Evolutionary conservation across 306 rosid genomes (phyloP).

Genomic region (Medicago truncatula): MtrunA17r5.0-ANR NC_053045.1:34167501-34168000

Average conservation of each 20-base stretch:
- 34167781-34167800: conserved; percentile 25
- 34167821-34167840: neutral
- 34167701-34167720: neutral
- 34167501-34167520: conserved; percentile 93
- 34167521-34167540: conserved; percentile 63
- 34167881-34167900: conserved; percentile 4
- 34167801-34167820: neutral
- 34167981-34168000: conserved; percentile 17
- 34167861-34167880: neutral
- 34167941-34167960: neutral
- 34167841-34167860: neutral
- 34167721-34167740: neutral
- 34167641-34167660: conserved; percentile 29
- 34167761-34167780: neutral
- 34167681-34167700: conserved; percentile 25
- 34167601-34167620: conserved; percentile 23
- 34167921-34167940: neutral
- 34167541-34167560: conserved; percentile 17
- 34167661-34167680: neutral
- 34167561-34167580: conserved; percentile 3
- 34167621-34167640: conserved; percentile 18
- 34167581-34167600: neutral
- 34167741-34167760: neutral
- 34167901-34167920: conserved; percentile 25
- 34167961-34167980: conserved; percentile 14